Base-by-base conservation (phyloP, 805 yeast genomes). In the Huiozyma naganishii region DNA sequence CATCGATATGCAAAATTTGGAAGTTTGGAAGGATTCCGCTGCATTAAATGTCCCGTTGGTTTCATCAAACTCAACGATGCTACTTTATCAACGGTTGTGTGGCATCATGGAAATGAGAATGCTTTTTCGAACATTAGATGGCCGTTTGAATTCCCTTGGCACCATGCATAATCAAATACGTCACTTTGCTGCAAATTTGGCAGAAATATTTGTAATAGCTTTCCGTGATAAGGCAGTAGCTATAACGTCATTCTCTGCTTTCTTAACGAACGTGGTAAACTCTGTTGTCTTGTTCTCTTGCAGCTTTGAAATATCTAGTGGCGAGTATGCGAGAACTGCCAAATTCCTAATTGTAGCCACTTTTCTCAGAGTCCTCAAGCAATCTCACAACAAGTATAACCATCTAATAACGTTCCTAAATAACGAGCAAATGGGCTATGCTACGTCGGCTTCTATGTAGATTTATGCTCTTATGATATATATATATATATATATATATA, bases 11-110 rank as follows among this genome's bases (percentile, higher is more conserved):
- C 37, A 39, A 2, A 50, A 44, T 6, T 53, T 74, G 11, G 59
- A 66, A 6, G 57, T 71, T 2, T 51, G 62, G 45, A 76, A 73
- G 47, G 45, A 46, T 4, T 47, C 52, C 10, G 60, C 55, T 6
- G 37, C 53, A 0, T 46, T 54, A 38, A 45, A 39, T 45, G 34
- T 51, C 6, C 44, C 58, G 7, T 36, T 39, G 4, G 37, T 52
- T 9, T 40, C 42, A 32, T 40, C 47, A 1, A 29, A 30, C 0
- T 53, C 62, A 1, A 34, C 49, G 2, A 45, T 45, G 5, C 45
- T 48, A 10, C 41, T 66, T 3, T 65, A 60, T 39, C 33, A 42
- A 5, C 53, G 53, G 29, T 38, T 68, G 13, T 17, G 49, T 1
- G 48, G 52, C 17, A 44, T 67, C 4, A 57, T 61, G 29, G 59